Evolutionary conservation across 2,329 filamentous ascomycete genomes (phyloP).

Genomic region (Ceratocystis papillata): DNA sequence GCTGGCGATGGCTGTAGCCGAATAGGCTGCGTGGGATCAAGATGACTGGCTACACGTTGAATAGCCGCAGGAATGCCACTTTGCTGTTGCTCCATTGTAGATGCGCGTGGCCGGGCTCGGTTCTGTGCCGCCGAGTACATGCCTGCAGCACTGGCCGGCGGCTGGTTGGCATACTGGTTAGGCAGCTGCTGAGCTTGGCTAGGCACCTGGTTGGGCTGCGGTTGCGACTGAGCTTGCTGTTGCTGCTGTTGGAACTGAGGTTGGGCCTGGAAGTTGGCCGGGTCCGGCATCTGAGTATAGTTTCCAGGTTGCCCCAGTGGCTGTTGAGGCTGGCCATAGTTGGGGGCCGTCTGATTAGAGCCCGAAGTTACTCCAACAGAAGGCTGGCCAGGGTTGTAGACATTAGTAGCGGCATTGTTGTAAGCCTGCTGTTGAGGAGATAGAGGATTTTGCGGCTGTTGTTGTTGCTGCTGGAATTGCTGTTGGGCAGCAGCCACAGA

Average conservation of each 20-base stretch:
- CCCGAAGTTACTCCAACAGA: constrained; percentile 18
- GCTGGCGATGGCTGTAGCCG: constrained; percentile 88
- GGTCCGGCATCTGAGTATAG: constrained; percentile 9
- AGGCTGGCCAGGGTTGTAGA: constrained; percentile 27
- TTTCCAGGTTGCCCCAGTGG: constrained; percentile 11
- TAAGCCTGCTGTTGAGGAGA: constrained; percentile 21
- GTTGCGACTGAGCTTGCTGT: constrained; percentile 28
- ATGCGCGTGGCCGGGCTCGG: constrained; percentile 74
- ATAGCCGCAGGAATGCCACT: constrained; percentile 86
- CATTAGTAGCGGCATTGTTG: constrained; percentile 40
- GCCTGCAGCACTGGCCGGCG: constrained; percentile 33
- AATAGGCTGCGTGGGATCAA: constrained; percentile 90
- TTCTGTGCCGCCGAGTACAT: constrained; percentile 37
- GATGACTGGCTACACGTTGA: constrained; percentile 87
- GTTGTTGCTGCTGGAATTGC: constrained; percentile 22
- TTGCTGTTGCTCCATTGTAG: constrained; percentile 91
- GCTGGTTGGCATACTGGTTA: constrained; percentile 46
- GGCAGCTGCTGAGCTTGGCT: constrained; percentile 51
- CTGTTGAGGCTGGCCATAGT: constrained; percentile 30
- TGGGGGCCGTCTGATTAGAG: constrained; percentile 14
- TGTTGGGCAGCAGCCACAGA: constrained; percentile 40
- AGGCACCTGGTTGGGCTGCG: constrained; percentile 4
- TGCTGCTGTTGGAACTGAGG: constrained; percentile 67
- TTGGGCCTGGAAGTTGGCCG: constrained; percentile 31
- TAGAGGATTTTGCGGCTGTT: constrained; percentile 28